Base-by-base conservation (phyloP, 306 rosid genomes). In the Cicer judaicum region DNA sequence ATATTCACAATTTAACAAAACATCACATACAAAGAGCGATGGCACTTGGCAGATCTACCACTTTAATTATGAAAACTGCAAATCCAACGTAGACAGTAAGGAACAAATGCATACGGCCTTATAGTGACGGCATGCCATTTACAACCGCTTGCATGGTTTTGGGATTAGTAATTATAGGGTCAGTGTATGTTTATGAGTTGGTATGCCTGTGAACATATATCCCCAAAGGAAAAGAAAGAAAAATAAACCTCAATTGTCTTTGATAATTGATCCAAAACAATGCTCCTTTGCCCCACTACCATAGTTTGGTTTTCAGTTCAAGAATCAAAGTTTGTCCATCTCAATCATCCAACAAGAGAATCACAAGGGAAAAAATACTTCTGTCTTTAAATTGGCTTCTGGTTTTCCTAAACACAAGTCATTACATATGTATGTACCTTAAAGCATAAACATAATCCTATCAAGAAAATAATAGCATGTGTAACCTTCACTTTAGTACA, bases 241-340 rank as follows among this genome's bases (percentile, higher is more conserved):
- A 16, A 53, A 53, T 16, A 59, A 73, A 14, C 16, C 53, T 47
- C 53, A 39, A 57, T 8, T 21, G 34, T 19, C 70, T 34, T 55
- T 38, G 29, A 14, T 13, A 64, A 40, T 60, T 49, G 40, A 59
- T 68, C 69, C 41, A 41, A 53, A 74, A 63, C 66, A 65, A 43
- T 18, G 19, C 54, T 79, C 42, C 42, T 21, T 10, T 49, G 12
- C 13, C 15, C 41, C 24, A n/a, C 34, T 29, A 40, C 47, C 6
- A 64, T 41, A 19, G 19, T 21, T 52, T 36, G 41, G 18, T 76
- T 56, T 77, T 77, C 18, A 19, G 44, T 53, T 59, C 68, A 56
- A 70, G 50, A 59, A 59, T 50, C 52, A 80, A 18, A 59, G 19
- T 48, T 67, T n/a, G 49, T 41, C 72, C 39, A 75, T 42, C 68